Evolutionary conservation across 1,139 yeast species (phyloP).

Genomic region (Geotrichum candidum): DNA sequence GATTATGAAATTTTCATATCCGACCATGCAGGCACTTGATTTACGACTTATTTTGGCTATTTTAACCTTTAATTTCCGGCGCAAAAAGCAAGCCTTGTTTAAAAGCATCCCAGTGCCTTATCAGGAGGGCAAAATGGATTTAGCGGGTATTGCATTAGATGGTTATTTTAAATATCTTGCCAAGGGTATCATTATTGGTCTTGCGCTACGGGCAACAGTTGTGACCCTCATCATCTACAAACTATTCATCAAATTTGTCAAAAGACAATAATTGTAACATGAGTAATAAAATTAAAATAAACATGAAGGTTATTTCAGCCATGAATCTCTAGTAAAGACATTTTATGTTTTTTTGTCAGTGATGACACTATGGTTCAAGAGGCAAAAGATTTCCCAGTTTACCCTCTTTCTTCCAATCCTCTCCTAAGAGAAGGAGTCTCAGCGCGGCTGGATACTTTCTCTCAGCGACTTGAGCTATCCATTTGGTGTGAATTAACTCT

Average conservation of each 20-base stretch:
- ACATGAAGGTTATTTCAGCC: not conserved
- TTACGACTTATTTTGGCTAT: constrained; percentile 17
- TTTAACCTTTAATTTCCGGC: constrained; percentile 12
- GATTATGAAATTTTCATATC: constrained; percentile 15
- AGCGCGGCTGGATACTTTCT: constrained; percentile 69
- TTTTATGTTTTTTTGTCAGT: not conserved
- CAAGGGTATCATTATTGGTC: constrained; percentile 8
- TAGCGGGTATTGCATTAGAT: constrained; percentile 15
- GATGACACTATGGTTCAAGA: constrained; percentile 14
- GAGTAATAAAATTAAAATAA: not conserved
- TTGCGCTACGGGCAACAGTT: constrained; percentile 5
- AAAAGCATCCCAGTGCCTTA: constrained; percentile 1
- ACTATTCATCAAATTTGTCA: not conserved
- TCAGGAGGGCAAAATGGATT: constrained; percentile 17
- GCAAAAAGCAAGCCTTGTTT: constrained; percentile 1
- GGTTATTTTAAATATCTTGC: constrained; percentile 16
- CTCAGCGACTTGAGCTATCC: constrained; percentile 48
- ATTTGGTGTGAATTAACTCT: constrained; percentile 40
- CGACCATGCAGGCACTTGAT: constrained; percentile 24
- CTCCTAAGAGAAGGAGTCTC: constrained; percentile 66
- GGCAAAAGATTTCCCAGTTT: constrained; percentile 32
- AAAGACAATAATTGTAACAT: not conserved
- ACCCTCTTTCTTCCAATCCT: constrained; percentile 57
- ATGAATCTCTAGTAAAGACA: not conserved
- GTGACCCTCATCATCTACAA: not conserved